Evolutionary conservation across 1,284 basidiomycete genomes (phyloP).

Genomic region (Laetiporus sulphureus): DNA sequence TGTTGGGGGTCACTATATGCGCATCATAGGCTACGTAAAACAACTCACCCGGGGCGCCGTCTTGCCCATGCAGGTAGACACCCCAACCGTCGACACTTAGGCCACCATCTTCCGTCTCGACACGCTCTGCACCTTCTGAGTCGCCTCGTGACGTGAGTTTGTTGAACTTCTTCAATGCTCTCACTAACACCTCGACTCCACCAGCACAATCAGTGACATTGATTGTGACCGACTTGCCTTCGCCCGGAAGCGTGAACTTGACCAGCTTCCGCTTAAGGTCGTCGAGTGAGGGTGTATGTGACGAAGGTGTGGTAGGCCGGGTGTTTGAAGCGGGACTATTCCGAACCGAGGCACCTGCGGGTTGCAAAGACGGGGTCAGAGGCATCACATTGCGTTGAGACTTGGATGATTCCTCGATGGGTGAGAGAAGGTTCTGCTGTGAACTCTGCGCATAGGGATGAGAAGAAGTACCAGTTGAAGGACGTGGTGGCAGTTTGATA

Average conservation of each 20-base stretch:
- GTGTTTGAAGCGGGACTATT: constrained; percentile 52
- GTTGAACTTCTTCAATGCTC: constrained; percentile 83
- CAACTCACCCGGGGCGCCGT: constrained; percentile 46
- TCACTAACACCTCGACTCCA: constrained; percentile 80
- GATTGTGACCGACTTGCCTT: constrained; percentile 68
- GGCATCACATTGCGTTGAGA: constrained; percentile 27
- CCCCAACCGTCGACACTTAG: constrained; percentile 86
- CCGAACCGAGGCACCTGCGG: constrained; percentile 34
- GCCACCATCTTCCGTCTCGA: constrained; percentile 55
- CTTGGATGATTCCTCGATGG: constrained; percentile 60
- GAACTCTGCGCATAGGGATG: constrained; percentile 25
- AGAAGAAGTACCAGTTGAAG: constrained; percentile 24
- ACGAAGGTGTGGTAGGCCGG: constrained; percentile 30
- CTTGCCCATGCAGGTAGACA: constrained; percentile 59
- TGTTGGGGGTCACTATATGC: background rate
- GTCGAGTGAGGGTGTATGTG: constrained; percentile 51
- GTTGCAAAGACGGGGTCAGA: constrained; percentile 46
- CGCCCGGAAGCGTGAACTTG: constrained; percentile 81
- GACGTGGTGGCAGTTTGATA: constrained; percentile 33
- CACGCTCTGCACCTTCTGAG: constrained; percentile 42
- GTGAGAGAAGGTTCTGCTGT: constrained; percentile 44
- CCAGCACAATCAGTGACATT: constrained; percentile 74
- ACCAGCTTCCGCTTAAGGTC: constrained; percentile 77
- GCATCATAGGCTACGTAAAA: background rate
- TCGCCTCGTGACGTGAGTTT: constrained; percentile 49